Percentiles rank a stretch among this genome's conserved stretches.
Evolutionary conservation across 2,329 filamentous ascomycete species (phyloP).

Genomic region (Aspergillus ustus): DNA sequence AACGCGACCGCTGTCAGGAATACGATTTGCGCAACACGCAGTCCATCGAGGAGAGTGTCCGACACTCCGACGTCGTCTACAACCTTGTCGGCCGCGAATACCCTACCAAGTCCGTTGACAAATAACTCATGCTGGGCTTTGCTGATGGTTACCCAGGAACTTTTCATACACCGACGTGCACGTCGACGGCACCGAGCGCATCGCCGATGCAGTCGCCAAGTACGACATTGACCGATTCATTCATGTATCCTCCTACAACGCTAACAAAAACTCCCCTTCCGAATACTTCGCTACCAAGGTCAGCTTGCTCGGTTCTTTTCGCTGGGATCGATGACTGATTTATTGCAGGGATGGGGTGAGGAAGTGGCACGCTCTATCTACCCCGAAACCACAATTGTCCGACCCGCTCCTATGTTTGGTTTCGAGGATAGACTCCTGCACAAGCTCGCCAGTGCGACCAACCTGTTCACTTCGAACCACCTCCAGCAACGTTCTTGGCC

Average conservation of each 20-base stretch:
- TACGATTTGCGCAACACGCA: slow-evolving; percentile 92
- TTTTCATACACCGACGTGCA: slow-evolving; percentile 92
- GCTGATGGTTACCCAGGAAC: slow-evolving; percentile 67
- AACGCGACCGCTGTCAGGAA: slow-evolving; percentile 63
- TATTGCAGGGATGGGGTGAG: slow-evolving; percentile 72
- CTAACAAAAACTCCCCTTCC: slow-evolving; percentile 75
- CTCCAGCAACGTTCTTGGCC: slow-evolving; percentile 91
- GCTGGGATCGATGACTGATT: slow-evolving; percentile 14
- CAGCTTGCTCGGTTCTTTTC: slow-evolving; percentile 22
- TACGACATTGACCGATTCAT: slow-evolving; percentile 98
- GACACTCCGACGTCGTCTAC: slow-evolving; percentile 97
- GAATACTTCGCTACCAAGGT: slow-evolving; percentile 94
- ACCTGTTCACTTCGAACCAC: slow-evolving; percentile 87
- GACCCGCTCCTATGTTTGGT: slow-evolving; percentile 90
- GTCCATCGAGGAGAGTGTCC: slow-evolving; percentile 94
- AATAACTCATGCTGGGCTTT: not conserved
- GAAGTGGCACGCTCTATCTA: slow-evolving; percentile 84
- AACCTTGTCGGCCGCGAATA: slow-evolving; percentile 95
- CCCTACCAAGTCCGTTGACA: slow-evolving; percentile 79
- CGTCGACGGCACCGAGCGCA: slow-evolving; percentile 88
- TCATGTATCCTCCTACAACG: slow-evolving; percentile 95
- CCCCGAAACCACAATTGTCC: slow-evolving; percentile 95
- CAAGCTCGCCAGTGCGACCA: slow-evolving; percentile 77
- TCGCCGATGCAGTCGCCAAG: slow-evolving; percentile 91
- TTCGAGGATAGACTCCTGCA: slow-evolving; percentile 92